Base-by-base conservation (phyloP, 2,329 filamentous ascomycete species). In the Orbilia oligospora region DNA sequence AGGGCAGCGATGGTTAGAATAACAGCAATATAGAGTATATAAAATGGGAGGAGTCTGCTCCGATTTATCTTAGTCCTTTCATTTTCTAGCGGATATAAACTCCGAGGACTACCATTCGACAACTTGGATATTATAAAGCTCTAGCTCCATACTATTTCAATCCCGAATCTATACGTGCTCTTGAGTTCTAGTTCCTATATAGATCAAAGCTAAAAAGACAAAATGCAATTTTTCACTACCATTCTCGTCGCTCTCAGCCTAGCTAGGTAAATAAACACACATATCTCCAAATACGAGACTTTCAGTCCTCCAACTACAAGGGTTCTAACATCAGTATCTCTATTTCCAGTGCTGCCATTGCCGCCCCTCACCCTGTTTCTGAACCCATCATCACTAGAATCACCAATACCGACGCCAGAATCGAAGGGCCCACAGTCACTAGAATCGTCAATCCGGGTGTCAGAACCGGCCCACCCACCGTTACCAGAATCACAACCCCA, bases 201-300 rank as follows among this genome's bases (percentile, higher is more conserved):
- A 38, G 8, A 38, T 14, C 8, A 3, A 41, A 41, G 4, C n/a
- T 22, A 3, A 9, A 41, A 27, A 61, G 5, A 41, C 56, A 69
- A 69, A 24, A 75, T 75, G 71, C 64, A 75, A 22, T 51, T 75
- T 36, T 41, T 68, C 33, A 44, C 56, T 38, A 58, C 64, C 18
- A 18, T 75, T 27, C 27, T 65, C n/a, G 44, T 63, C 33, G 71
- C 71, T 22, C 56, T 75, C 12, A 64, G 61, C 55, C 5, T 75
- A 5, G 71, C 51, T n/a, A 66, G 71, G 71, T 75, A 69, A 46
- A 18, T n/a, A 27, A 5, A 16, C 10, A 33, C 20, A 14, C 51
- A 51, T 2, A 5, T 3, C 10, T 51, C 24, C 24, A 48, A 20
- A 5, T 5, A 20, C 18, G 12, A 48, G 12, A 10, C 48, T 16